Percentiles rank a stretch among this genome's conserved stretches.
Conservation (phyloP, 768 basidiomycete species). For the Candolleomyces aberdarensis region DNA sequence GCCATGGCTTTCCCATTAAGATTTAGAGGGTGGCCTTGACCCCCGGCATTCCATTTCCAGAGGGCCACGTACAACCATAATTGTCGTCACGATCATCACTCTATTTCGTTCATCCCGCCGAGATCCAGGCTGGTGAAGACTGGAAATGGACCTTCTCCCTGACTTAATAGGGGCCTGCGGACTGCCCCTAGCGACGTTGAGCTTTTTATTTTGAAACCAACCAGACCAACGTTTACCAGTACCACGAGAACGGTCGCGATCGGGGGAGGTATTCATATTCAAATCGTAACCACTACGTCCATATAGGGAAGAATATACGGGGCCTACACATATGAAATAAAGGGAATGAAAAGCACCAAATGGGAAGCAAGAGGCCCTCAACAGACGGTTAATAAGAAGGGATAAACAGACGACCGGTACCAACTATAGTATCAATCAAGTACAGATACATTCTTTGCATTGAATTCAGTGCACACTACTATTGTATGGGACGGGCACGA, state of each 20-base stretch:
- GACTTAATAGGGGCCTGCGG: no score
- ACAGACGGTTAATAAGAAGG: not conserved
- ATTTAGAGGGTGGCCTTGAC: no score
- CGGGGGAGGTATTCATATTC: not conserved
- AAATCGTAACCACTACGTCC: not conserved
- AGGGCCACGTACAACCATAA: no score
- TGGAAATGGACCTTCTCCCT: no score
- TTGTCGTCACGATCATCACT: no score
- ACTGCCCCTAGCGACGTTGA: no score
- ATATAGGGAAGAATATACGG: not conserved
- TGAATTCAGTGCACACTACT: slow-evolving; percentile 2
- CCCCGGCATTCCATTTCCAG: no score
- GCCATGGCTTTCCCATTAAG: not conserved
- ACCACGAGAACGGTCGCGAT: no score
- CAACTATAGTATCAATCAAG: slow-evolving; percentile 5
- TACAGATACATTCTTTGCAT: slow-evolving; percentile 7
- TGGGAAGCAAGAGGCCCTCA: not conserved
- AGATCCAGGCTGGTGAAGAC: no score
- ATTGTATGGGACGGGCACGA: not conserved
- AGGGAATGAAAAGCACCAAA: not conserved
- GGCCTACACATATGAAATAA: not conserved
- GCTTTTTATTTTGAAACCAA: no score
- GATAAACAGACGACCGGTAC: not conserved
- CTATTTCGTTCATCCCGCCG: no score
- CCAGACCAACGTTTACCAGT: no score